Conservation (phyloP, 2,329 filamentous ascomycete species). For the Aspergillus pseudotamarii region DNA sequence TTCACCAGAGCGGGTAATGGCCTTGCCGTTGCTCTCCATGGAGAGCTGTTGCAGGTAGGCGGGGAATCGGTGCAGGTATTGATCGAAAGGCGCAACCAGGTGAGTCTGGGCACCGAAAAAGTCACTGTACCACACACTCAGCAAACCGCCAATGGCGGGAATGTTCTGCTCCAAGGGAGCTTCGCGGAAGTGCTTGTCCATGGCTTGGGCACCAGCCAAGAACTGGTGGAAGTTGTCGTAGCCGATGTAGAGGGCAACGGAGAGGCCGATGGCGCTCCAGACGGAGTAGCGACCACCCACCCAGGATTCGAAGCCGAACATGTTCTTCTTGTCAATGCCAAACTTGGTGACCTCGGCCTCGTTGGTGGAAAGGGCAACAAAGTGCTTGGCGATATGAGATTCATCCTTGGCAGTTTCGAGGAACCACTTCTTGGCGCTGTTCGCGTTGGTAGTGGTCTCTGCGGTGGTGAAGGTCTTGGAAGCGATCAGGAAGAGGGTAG, state of each 20-base stretch:
- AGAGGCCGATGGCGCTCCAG: slow-evolving; percentile 97
- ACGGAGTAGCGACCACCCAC: slow-evolving; percentile 98
- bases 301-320: slow-evolving; percentile 99
- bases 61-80: slow-evolving; percentile 98
- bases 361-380: slow-evolving; percentile 96
- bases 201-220: slow-evolving; percentile 88
- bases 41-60: slow-evolving; percentile 98
- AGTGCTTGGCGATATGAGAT: slow-evolving; percentile 87
- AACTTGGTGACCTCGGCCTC: slow-evolving; percentile 95
- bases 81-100: slow-evolving; percentile 95
- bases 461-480: slow-evolving; percentile 99
- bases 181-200: slow-evolving; percentile 97
- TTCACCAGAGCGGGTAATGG: slow-evolving; percentile 81
- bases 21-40: slow-evolving; percentile 99
- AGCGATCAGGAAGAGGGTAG: slow-evolving; percentile 96
- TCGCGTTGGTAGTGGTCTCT: slow-evolving; percentile 95
- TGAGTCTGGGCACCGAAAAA: slow-evolving; percentile 99
- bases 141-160: slow-evolving; percentile 82
- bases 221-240: slow-evolving; percentile 98
- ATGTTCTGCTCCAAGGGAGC: slow-evolving; percentile 94
- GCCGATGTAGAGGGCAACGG: slow-evolving; percentile 91
- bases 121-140: slow-evolving; percentile 98
- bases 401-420: slow-evolving; percentile 78
- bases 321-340: slow-evolving; percentile 97
- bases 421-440: slow-evolving; percentile 97